These are phyloP conservation scores for Lumnitzera littorea DNA, from an alignment of 345 rosid species.

Conservation along the genomic window DNA sequence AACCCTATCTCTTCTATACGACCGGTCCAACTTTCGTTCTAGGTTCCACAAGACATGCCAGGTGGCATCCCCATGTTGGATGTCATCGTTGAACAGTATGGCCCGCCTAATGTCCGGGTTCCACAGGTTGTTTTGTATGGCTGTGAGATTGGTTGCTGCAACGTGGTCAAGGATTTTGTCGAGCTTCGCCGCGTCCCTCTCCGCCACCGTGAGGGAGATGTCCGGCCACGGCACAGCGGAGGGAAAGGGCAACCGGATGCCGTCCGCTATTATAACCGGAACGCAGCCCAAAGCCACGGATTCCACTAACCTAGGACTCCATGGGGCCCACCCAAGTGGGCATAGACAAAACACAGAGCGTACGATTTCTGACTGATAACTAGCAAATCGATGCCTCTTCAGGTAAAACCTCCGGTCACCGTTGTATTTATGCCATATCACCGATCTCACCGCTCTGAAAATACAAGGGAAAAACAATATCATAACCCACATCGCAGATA, in stretches of 20 bases:
- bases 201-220: slow-evolving; percentile 78
- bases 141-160: slow-evolving; percentile 58
- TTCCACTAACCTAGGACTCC: slow-evolving; percentile 96
- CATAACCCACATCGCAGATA: too few species aligned
- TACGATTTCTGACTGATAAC: slow-evolving; percentile 73
- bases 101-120: slow-evolving; percentile 58
- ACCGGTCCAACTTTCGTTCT: slow-evolving; percentile 40
- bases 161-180: slow-evolving; percentile 62
- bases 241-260: slow-evolving; percentile 68
- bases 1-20: slow-evolving; percentile 40
- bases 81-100: slow-evolving; percentile 44
- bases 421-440: slow-evolving; percentile 57
- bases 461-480: background rate
- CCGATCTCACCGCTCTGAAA: slow-evolving; percentile 79
- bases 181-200: slow-evolving; percentile 59
- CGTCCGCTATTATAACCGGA: slow-evolving; percentile 88
- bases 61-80: slow-evolving; percentile 73
- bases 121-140: slow-evolving; percentile 56
- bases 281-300: slow-evolving; percentile 84
- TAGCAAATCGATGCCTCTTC: slow-evolving; percentile 64
- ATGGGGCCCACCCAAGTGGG: slow-evolving; percentile 98
- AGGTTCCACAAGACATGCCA: slow-evolving; percentile 62
- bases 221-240: slow-evolving; percentile 62
- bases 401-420: slow-evolving; percentile 71
- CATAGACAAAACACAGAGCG: slow-evolving; percentile 83